Base-by-base conservation (phyloP, 495 filamentous ascomycete genomes). In the Aspergillus egyptiacus region DNA sequence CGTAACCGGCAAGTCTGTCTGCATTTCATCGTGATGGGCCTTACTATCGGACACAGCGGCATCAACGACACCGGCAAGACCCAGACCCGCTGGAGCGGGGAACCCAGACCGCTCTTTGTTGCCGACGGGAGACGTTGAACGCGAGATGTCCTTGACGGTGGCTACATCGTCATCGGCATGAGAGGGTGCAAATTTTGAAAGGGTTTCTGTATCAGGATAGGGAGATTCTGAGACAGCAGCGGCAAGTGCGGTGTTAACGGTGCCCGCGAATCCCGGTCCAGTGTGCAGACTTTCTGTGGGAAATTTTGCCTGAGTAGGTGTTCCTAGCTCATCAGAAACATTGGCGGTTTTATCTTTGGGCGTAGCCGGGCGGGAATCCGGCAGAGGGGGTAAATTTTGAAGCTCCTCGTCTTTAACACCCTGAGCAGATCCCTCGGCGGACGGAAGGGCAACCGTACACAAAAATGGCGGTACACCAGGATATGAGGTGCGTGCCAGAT, bases 361-460 rank as follows among this genome's bases (percentile, higher is more conserved):
- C 1, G 48, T 55, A 6, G 51, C 55, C 10, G 59, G 59, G 10
- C 50, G 35, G 13, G 31, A 46, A 8, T 33, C 14, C n/a, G 53
- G 50, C 8, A 55, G 42, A 9, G 37, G 23, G 7, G 39, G 50
- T 19, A 61, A 31, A 30, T 23, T 35, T 7, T 58, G 44, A 6
- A 49, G 15, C 6, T 60, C 33, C 2, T 51, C 36, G 2, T 53
- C 55, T 46, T 50, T 65, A 2, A 45, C 44, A 6, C 63, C 61
- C 43, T 69, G 46, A 6, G 60, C 53, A 3, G 68, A 73, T 0
- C 68, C 66, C 42, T 65, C 66, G n/a, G 54, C 62, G 10, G 69
- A 69, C 49, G 69, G 66, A 14, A 72, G 58, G 6, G 30, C 19
- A 14, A 57, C 60, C 23, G 65, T 38, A 2, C 52, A 43, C 13